Base-by-base conservation (phyloP, 345 rosid genomes). In the Triadica sebifera region DNA sequence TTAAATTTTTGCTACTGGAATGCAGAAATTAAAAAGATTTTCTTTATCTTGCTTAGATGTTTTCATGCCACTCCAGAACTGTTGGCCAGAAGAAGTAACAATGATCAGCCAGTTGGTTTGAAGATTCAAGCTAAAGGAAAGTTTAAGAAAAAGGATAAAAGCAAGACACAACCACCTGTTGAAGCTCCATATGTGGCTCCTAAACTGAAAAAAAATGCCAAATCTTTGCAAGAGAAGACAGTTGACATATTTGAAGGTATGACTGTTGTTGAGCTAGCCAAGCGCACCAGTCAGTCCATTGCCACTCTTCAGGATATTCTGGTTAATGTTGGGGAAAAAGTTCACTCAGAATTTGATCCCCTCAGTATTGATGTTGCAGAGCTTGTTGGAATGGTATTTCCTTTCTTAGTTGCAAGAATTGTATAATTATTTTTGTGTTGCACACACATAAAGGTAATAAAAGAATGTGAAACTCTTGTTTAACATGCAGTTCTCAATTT, bases 211-310 rank as follows among this genome's bases (percentile, higher is more conserved):
- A 83, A 79, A 79, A 75, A 61, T 53, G 76, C 72, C 56, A 89
- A 87, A 67, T 71, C 84, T 47, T 76, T 74, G 50, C 89, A 79
- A 65, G 91, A 86, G 74, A 91, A 88, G 82, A 89, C 86, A 0
- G 74, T 90, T 8, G 92, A 91, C 70, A 90, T 95, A 77, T 95
- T 93, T 81, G 92, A 89, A 78, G 97, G 99, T 79, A 91, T 91
- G 88, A 85, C 93, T 5, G 34, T 89, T 73, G 84, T 87, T 46
- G 97, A 95, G 86, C 93, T 95, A 39, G 86, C 93, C 20, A 91
- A 85, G 87, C 84, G 85, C 58, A 85, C 91, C 68, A 94, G 92
- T 73, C 88, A 81, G 76, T 79, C 81, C 67, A 65, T 86, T 58
- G 74, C 85, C 70, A 75, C 84, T 62, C 76, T 90, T 73, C 92